Base-by-base conservation (phyloP, 306 rosid genomes). In the Rosa persica region DNA sequence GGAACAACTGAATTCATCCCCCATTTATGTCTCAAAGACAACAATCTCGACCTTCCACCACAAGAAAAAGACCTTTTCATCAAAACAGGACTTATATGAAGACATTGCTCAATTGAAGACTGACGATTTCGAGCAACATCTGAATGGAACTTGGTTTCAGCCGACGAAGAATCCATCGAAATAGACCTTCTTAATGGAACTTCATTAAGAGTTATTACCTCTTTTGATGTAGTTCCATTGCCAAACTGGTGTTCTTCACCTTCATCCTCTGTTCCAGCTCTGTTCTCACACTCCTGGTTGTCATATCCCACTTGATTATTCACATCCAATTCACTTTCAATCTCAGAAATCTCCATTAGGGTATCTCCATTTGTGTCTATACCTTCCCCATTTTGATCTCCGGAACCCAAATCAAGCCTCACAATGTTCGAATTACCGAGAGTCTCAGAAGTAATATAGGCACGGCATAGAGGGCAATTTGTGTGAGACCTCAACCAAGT, bases 381-480 rank as follows among this genome's bases (percentile, higher is more conserved):
- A 36, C 54, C 62, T 12, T 64, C 67, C 34, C 79, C 57, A 64
- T 83, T 83, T 65, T 75, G 88, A 15, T 73, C 89, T 42, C 16
- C 11, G 16, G 84, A 72, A 43, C n/a, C 76, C 54, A n/a, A 36
- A 70, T 57, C 38, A 1, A 78, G 76, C 65, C 72, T 10, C 1
- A 23, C 39, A 7, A 39, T 30, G 67, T 86, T 88, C 1, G 84
- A 12, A 67, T 1, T 60, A 46, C 67, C 77, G 5, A 34, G 9
- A 3, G 80, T 74, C 16, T 64, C 69, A 5, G 69, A 64, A 15
- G 90, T 74, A 49, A 92, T 80, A 64, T 70, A 22, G 1, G 97
- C 89, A 0, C 97, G 88, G 72, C 97, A 92, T 39, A 92, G 87
- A 8, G 93, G 95, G 61, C 97, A 92, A 67, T 90, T 92, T 16